These are phyloP conservation scores for Cymodocea nodosa DNA, from an alignment of 116 monocot genomes.

Conservation along the genomic window DNA sequence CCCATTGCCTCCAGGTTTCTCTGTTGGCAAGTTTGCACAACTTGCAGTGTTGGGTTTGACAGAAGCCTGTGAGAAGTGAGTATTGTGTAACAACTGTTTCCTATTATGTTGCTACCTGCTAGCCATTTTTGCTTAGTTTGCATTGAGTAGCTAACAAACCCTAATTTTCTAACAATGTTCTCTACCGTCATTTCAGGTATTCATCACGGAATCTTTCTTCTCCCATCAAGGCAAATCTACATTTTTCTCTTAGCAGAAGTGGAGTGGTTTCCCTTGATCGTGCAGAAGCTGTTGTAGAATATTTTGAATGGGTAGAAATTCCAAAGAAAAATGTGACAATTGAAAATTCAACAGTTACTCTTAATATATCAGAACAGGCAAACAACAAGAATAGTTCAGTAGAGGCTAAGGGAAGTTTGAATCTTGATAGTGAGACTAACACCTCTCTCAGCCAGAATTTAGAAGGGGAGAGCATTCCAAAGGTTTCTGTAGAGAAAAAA, in stretches of 20 bases:
- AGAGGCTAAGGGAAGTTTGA: conserved; percentile 20
- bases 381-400: conserved; percentile 17
- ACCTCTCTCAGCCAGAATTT: conserved; percentile 17
- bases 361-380: conserved; percentile 25
- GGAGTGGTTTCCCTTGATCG: conserved; percentile 85
- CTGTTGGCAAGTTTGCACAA: conserved; percentile 45
- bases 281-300: conserved; percentile 93
- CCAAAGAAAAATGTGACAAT: conserved; percentile 63
- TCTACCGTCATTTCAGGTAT: conserved; percentile 38
- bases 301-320: conserved; percentile 95
- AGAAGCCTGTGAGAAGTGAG: conserved; percentile 87
- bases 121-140: background rate
- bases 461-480: conserved; percentile 26
- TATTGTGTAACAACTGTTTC: background rate
- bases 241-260: conserved; percentile 90
- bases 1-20: conserved; percentile 63
- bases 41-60: conserved; percentile 78
- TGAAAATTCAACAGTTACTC: conserved; percentile 30
- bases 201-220: conserved; percentile 61
- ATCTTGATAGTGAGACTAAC: conserved; percentile 26
- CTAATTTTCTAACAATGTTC: background rate
- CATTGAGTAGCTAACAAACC: no score
- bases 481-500: conserved; percentile 54
- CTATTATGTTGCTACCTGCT: background rate
- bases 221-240: conserved; percentile 84